A percentile compares a stretch with the other conserved stretches of the same genome.
Evolutionary conservation across 2,329 filamentous ascomycete species (phyloP).

Genomic region (Malbranchea zuffiana): DNA sequence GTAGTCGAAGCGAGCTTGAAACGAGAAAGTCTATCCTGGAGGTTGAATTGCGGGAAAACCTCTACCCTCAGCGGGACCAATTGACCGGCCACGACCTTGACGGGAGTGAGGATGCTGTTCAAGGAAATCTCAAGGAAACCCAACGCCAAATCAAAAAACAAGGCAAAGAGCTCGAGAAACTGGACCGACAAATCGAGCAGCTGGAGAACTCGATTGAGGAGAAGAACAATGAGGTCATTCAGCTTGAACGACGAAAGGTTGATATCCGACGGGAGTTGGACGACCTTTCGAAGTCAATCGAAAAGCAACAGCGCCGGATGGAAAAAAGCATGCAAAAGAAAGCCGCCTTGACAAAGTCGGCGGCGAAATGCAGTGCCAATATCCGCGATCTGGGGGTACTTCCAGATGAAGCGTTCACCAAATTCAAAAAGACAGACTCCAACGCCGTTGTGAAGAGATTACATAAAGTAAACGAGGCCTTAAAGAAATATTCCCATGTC

Average conservation of each 20-base stretch:
- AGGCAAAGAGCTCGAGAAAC: slow-evolving; percentile 53
- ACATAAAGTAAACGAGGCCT: slow-evolving; percentile 79
- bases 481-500: slow-evolving; percentile 95
- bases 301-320: slow-evolving; percentile 77
- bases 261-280: slow-evolving; percentile 62
- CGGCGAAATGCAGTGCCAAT: slow-evolving; percentile 70
- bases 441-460: slow-evolving; percentile 63
- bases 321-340: slow-evolving; percentile 88
- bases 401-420: slow-evolving; percentile 85
- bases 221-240: slow-evolving; percentile 43
- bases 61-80: slow-evolving; percentile 78
- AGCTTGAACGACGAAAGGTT: slow-evolving; percentile 48
- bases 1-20: slow-evolving; percentile 64
- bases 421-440: slow-evolving; percentile 72
- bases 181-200: slow-evolving; percentile 60
- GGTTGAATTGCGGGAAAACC: slow-evolving; percentile 76
- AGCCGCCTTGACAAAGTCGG: slow-evolving; percentile 63
- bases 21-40: slow-evolving; percentile 73
- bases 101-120: slow-evolving; percentile 44
- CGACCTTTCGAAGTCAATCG: slow-evolving; percentile 65
- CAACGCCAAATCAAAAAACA: slow-evolving; percentile 72
- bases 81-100: slow-evolving; percentile 68
- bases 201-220: slow-evolving; percentile 63
- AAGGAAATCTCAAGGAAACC: slow-evolving; percentile 62
- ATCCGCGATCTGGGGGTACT: slow-evolving; percentile 89